Conservation (phyloP, 176 grass and related monocot genomes). For the Phragmites australis region DNA sequence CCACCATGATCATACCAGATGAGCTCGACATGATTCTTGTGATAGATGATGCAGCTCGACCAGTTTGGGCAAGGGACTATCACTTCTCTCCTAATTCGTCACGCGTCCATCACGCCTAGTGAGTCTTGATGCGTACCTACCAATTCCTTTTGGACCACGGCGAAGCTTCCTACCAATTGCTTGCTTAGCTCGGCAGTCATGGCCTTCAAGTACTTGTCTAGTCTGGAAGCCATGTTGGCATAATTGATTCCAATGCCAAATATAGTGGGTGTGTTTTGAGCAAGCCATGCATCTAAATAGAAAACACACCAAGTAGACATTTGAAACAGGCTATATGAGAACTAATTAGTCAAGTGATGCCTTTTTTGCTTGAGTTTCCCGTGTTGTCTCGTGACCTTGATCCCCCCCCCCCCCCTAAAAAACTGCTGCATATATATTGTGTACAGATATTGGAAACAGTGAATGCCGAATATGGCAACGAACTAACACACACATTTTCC, state of each 20-base stretch:
- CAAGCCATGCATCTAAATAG: background rate
- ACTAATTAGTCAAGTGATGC: background rate
- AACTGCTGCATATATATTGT: background rate
- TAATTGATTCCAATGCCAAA: too few relatives aligned
- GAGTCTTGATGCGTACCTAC: background rate
- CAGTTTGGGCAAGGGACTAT: background rate
- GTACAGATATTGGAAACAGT: background rate
- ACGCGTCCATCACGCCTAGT: background rate
- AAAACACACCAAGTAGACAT: background rate
- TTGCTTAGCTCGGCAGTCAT: background rate
- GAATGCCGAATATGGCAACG: too few relatives aligned
- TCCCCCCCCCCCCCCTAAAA: too few relatives aligned
- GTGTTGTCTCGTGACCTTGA: background rate
- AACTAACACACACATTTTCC: too few relatives aligned
- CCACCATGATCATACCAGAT: background rate
- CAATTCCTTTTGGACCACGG: background rate
- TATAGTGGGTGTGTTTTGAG: too few relatives aligned
- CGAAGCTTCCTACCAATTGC: background rate
- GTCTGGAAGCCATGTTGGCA: background rate
- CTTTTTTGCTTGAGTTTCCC: background rate
- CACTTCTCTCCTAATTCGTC: background rate
- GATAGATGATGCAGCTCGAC: background rate
- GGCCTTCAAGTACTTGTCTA: background rate
- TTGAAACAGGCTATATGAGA: conserved; percentile 1
- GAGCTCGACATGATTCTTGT: background rate